These are phyloP conservation scores for Urtica urens DNA, from an alignment of 306 rosid genomes.

Conservation along the genomic window DNA sequence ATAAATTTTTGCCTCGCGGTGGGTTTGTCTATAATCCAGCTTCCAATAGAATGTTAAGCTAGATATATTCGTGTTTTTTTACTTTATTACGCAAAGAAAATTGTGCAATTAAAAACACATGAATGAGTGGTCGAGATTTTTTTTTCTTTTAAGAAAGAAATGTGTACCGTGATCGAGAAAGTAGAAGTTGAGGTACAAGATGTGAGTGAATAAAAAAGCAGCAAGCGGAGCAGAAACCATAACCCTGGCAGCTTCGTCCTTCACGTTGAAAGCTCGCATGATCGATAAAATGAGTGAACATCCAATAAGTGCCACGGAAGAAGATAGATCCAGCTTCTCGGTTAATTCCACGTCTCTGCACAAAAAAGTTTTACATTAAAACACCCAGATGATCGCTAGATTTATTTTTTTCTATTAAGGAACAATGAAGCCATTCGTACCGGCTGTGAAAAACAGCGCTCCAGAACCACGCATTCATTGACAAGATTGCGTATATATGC, in stretches of 20 bases:
- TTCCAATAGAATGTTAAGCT: no score
- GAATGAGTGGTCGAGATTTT: background rate
- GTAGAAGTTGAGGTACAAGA: slow-evolving; percentile 79
- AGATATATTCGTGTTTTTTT: no score
- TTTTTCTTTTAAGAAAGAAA: no score
- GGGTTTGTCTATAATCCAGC: no score
- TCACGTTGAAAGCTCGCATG: slow-evolving; percentile 59
- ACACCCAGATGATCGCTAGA: no score
- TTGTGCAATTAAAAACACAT: background rate
- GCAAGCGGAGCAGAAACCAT: slow-evolving; percentile 88
- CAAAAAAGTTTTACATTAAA: no score
- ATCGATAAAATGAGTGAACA: slow-evolving; percentile 58
- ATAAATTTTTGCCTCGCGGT: no score
- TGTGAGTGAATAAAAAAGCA: slow-evolving; percentile 82
- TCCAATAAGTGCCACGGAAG: slow-evolving; percentile 83
- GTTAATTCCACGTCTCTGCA: slow-evolving; percentile 87
- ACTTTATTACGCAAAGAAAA: no score
- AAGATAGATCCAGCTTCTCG: slow-evolving; percentile 75
- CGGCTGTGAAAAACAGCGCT: slow-evolving; percentile 83
- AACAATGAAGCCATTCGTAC: no score
- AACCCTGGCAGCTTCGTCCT: slow-evolving; percentile 82
- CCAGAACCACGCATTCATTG: slow-evolving; percentile 95
- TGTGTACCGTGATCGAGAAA: slow-evolving; percentile 56
- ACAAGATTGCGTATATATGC: slow-evolving; percentile 74
- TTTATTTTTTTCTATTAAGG: no score